These are phyloP conservation scores for Schwanniomyces sp. DNA, from an alignment of 805 yeast species.

Conservation along the genomic window DNA sequence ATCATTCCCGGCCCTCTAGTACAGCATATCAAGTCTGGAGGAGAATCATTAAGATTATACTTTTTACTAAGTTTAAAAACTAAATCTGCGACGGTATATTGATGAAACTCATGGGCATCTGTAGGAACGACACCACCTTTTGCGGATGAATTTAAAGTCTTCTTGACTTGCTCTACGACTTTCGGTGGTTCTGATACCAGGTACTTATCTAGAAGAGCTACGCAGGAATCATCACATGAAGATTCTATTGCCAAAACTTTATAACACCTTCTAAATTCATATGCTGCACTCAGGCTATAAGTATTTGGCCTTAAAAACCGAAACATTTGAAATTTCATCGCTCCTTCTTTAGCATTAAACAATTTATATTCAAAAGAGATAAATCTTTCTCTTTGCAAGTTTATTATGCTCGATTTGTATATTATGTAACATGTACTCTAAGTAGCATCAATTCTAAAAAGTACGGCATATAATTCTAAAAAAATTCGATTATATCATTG, in stretches of 20 bases:
- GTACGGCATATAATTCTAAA: neutral
- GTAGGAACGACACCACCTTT: constrained; percentile 90
- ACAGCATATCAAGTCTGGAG: constrained; percentile 78
- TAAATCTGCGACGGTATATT: constrained; percentile 51
- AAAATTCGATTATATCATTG: neutral
- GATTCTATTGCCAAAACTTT: constrained; percentile 84
- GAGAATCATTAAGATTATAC: constrained; percentile 26
- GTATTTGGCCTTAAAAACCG: neutral
- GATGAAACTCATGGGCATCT: constrained; percentile 80
- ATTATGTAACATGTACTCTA: too few relatives aligned
- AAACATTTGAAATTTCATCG: neutral
- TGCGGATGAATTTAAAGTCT: constrained; percentile 61
- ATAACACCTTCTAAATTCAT: constrained; percentile 36
- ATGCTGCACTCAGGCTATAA: neutral
- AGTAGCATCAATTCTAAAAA: neutral
- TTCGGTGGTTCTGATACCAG: constrained; percentile 38
- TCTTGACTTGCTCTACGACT: constrained; percentile 58
- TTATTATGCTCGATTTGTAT: too few relatives aligned
- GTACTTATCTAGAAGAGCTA: constrained; percentile 65
- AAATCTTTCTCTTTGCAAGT: too few relatives aligned
- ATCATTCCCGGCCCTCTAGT: constrained; percentile 98
- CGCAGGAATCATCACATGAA: constrained; percentile 95
- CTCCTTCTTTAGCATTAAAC: neutral
- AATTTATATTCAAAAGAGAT: neutral
- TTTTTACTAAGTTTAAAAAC: constrained; percentile 44